Percentiles rank a stretch among this genome's conserved stretches.
Conservation (phyloP, 768 basidiomycete genomes). For the Lactarius vividus region DNA sequence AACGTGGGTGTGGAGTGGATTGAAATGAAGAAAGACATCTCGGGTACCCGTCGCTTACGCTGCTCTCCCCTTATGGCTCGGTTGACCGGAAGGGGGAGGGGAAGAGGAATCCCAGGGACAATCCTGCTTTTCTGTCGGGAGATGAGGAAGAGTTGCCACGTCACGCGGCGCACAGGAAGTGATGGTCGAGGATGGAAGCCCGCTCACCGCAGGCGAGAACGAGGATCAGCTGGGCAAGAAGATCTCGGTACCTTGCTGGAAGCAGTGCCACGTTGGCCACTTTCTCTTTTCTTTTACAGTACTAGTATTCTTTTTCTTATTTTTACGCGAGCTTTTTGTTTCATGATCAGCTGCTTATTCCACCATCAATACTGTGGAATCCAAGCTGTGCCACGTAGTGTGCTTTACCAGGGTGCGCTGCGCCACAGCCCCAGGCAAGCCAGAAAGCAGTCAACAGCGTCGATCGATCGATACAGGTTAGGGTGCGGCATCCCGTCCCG, state of each 20-base stretch:
- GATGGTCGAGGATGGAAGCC: background rate
- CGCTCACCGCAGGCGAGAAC: background rate
- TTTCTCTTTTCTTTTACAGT: background rate
- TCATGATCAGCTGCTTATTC: no score
- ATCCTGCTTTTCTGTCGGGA: background rate
- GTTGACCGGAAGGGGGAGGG: background rate
- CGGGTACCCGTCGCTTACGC: background rate
- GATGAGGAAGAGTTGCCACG: constrained; percentile 14
- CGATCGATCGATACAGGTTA: background rate
- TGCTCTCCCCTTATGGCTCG: background rate
- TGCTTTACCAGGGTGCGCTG: background rate
- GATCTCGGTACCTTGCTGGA: background rate
- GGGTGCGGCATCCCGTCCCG: background rate
- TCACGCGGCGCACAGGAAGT: constrained; percentile 5
- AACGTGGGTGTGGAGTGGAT: background rate
- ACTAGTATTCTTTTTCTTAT: no score
- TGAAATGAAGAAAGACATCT: background rate
- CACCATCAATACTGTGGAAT: no score
- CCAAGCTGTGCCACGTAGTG: background rate
- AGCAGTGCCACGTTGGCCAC: background rate
- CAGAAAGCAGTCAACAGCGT: background rate
- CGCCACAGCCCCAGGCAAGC: background rate
- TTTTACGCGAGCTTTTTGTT: no score
- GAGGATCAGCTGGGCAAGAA: background rate
- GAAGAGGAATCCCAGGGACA: background rate